Evolutionary conservation across 2,329 filamentous ascomycete species (phyloP).

Genomic region (Aspergillus versicolor): DNA sequence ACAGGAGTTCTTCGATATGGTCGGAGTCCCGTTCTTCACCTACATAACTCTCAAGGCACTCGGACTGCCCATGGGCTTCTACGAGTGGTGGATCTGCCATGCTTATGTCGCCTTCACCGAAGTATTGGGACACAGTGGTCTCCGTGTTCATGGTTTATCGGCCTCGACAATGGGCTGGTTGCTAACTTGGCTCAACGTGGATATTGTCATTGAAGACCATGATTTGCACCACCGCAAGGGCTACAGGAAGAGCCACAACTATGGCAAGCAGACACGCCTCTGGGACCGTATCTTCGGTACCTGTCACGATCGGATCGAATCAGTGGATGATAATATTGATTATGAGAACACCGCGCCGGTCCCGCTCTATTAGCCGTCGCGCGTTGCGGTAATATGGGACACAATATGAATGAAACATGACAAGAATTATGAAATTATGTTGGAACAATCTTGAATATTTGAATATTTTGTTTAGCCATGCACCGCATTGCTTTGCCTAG

Average conservation of each 20-base stretch:
- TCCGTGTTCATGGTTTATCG: constrained; percentile 12
- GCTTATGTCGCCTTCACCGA: constrained; percentile 17
- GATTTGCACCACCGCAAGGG: constrained; percentile 20
- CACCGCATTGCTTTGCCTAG: background rate
- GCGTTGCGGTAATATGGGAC: background rate
- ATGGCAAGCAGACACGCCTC: constrained; percentile 21
- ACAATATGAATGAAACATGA: background rate
- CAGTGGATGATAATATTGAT: constrained; percentile 12
- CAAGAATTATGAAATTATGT: background rate
- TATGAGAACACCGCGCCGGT: constrained; percentile 13
- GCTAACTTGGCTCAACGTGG: constrained; percentile 10
- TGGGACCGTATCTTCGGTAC: constrained; percentile 20
- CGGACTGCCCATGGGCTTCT: constrained; percentile 18
- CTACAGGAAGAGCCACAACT: constrained; percentile 18
- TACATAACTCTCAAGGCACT: constrained; percentile 13
- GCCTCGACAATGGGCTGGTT: constrained; percentile 14
- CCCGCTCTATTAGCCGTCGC: constrained; percentile 7
- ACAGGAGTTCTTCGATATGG: constrained; percentile 19
- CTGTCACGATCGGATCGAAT: constrained; percentile 15
- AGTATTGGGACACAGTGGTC: constrained; percentile 17
- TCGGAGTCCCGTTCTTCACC: constrained; percentile 12
- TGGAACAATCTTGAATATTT: background rate
- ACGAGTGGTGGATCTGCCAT: constrained; percentile 21
- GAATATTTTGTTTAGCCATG: background rate
- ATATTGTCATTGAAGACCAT: constrained; percentile 20